Conservation (phyloP, 2,329 filamentous ascomycete genomes). For the Trichoderma asperellum region DNA sequence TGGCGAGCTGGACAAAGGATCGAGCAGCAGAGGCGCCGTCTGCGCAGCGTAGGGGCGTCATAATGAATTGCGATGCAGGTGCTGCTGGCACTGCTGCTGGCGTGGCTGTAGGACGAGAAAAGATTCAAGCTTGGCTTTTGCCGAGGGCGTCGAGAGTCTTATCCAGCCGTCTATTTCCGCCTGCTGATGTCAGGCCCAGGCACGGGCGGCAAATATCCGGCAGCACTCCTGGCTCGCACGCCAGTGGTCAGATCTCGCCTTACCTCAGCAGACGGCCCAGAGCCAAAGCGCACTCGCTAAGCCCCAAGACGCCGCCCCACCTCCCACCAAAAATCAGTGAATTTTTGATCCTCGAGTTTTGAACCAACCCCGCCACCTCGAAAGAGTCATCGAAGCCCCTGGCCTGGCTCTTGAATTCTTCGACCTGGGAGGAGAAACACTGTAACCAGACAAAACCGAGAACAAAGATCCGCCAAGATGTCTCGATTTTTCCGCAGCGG, state of each 20-base stretch:
- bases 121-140: conserved; percentile 1
- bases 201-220: conserved; percentile 6
- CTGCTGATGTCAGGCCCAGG: conserved; percentile 19
- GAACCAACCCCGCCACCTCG: conserved; percentile 45
- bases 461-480: conserved; percentile 60
- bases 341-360: conserved; percentile 41
- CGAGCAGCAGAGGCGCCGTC: conserved; percentile 45
- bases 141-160: conserved; percentile 16
- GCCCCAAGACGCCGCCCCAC: conserved; percentile 46
- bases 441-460: not conserved
- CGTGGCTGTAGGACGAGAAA: conserved; percentile 25
- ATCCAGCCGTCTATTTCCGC: conserved; percentile 25
- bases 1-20: conserved; percentile 49
- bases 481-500: conserved; percentile 97
- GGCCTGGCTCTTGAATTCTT: conserved; percentile 30
- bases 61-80: conserved; percentile 30
- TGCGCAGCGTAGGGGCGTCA: conserved; percentile 46
- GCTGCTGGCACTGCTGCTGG: conserved; percentile 20
- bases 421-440: conserved; percentile 12
- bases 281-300: conserved; percentile 39
- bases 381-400: conserved; percentile 31
- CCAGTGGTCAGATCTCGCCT: conserved; percentile 4
- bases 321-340: conserved; percentile 51
- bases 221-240: not conserved
- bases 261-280: conserved; percentile 11